Conservation (phyloP, 805 yeast species). For the Nakazawaea wyomingensis region DNA sequence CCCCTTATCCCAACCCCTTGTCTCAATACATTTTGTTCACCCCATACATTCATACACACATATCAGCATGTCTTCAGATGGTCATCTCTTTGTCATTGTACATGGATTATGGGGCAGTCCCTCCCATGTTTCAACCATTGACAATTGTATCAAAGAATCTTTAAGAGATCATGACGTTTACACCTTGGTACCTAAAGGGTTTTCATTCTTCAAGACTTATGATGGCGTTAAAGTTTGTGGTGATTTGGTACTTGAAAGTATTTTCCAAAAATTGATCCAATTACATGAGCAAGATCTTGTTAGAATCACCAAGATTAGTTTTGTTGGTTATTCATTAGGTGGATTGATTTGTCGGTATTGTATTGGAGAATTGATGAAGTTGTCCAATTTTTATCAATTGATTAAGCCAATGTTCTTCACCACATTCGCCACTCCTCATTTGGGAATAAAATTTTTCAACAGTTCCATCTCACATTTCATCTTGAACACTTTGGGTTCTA, state of each 20-base stretch:
- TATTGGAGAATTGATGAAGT: conserved; percentile 44
- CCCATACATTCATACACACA: not conserved
- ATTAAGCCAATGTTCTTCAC: conserved; percentile 60
- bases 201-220: conserved; percentile 69
- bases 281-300: conserved; percentile 27
- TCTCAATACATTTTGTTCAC: no score
- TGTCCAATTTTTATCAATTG: conserved; percentile 42
- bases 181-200: conserved; percentile 51
- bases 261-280: conserved; percentile 38
- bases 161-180: conserved; percentile 36
- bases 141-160: conserved; percentile 33
- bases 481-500: conserved; percentile 49
- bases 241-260: conserved; percentile 62
- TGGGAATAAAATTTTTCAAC: conserved; percentile 53
- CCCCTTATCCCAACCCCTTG: no score
- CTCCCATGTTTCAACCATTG: conserved; percentile 46
- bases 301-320: conserved; percentile 50
- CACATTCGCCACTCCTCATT: conserved; percentile 77
- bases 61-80: conserved; percentile 12
- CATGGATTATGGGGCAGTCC: conserved; percentile 82
- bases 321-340: conserved; percentile 87
- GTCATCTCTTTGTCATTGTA: conserved; percentile 64
- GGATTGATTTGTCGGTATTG: conserved; percentile 81
- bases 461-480: conserved; percentile 24
- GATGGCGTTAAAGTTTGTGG: conserved; percentile 81